Evolutionary conservation across 208 protist species (phyloP).

Genomic region (Wallacemonas sp.): DNA sequence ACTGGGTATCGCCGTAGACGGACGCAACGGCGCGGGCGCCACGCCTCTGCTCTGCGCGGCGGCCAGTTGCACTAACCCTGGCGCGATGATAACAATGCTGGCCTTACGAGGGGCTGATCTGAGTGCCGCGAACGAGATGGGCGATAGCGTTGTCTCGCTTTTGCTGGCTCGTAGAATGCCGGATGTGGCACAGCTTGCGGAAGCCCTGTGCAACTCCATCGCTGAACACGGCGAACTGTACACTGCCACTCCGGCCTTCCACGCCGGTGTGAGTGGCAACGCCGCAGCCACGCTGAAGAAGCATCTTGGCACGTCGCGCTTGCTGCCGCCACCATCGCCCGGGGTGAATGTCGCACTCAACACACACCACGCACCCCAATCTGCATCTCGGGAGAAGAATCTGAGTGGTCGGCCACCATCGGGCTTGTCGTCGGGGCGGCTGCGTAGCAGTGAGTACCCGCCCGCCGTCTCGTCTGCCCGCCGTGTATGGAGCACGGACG

Average conservation of each 20-base stretch:
- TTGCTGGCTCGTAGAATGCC: slow-evolving; percentile 23
- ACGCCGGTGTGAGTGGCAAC: background rate
- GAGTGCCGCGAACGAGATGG: slow-evolving; percentile 14
- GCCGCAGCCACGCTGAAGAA: background rate
- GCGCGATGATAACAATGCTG: slow-evolving; percentile 35
- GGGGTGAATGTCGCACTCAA: background rate
- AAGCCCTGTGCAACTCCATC: slow-evolving; percentile 14
- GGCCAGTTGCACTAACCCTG: slow-evolving; percentile 35
- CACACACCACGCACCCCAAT: no score
- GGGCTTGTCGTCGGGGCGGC: background rate
- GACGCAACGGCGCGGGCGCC: slow-evolving; percentile 37
- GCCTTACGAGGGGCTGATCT: slow-evolving; percentile 53
- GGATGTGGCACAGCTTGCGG: slow-evolving; percentile 8
- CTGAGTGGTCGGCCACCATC: background rate
- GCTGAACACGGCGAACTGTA: slow-evolving; percentile 7
- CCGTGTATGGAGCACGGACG: background rate
- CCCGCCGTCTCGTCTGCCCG: background rate
- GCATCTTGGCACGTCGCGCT: slow-evolving; percentile 2
- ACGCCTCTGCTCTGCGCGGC: slow-evolving; percentile 69
- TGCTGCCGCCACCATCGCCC: background rate
- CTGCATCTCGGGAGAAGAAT: no score
- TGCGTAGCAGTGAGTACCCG: slow-evolving; percentile 5
- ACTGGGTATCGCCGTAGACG: slow-evolving; percentile 35
- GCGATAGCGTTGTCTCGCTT: slow-evolving; percentile 34
- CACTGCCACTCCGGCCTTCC: background rate